These are phyloP conservation scores for Xylariaceae sp. DNA, from an alignment of 2,329 filamentous ascomycete species.

Conservation along the genomic window DNA sequence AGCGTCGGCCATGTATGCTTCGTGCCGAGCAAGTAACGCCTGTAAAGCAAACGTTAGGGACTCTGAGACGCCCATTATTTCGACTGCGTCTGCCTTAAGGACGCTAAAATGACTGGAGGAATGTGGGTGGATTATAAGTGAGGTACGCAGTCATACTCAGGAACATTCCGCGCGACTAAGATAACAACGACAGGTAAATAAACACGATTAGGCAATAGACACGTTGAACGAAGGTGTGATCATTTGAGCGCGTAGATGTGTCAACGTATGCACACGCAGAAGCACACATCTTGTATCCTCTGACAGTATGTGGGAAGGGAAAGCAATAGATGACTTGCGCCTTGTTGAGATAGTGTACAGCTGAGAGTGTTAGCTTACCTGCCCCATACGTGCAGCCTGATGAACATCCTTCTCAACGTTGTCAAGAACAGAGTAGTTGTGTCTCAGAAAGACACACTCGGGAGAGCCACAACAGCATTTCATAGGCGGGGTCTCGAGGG, in stretches of 20 bases:
- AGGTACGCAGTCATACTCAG: conserved; percentile 1
- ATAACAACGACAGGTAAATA: not conserved
- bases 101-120: conserved; percentile 16
- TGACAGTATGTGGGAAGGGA: too few relatives aligned
- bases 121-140: conserved; percentile 15
- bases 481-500: conserved; percentile 35
- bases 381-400: conserved; percentile 80
- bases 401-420: conserved; percentile 83
- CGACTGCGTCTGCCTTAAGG: conserved; percentile 3
- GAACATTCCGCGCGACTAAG: conserved; percentile 6
- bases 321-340: not conserved
- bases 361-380: conserved; percentile 61
- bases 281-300: too few relatives aligned
- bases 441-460: conserved; percentile 75
- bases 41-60: conserved; percentile 72
- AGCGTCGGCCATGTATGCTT: conserved; percentile 89
- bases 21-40: conserved; percentile 88
- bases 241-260: too few relatives aligned
- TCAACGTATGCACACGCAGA: too few relatives aligned
- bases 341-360: not conserved
- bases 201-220: not conserved
- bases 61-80: conserved; percentile 32
- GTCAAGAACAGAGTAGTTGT: conserved; percentile 74
- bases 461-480: conserved; percentile 81
- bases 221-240: not conserved